Conservation (phyloP, 116 monocot species). For the Phalaenopsis hybrid region DNA sequence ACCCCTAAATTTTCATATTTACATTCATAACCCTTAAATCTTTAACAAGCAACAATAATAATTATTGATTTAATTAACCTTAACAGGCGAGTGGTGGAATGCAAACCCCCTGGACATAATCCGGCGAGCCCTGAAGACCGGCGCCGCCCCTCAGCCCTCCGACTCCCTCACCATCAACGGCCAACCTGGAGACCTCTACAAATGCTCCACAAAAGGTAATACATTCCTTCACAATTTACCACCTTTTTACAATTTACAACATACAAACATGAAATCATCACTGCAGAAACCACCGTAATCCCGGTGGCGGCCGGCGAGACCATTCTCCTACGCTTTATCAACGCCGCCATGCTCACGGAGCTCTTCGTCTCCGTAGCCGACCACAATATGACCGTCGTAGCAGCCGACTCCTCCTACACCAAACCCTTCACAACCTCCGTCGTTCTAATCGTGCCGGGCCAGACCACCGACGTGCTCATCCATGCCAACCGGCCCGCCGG, state of each 20-base stretch:
- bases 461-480: constrained; percentile 54
- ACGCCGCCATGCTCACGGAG: constrained; percentile 46
- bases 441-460: constrained; percentile 47
- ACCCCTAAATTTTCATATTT: no score
- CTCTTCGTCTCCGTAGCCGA: constrained; percentile 55
- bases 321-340: constrained; percentile 54
- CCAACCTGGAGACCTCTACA: constrained; percentile 57
- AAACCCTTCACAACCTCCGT: constrained; percentile 39
- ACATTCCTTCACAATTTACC: not conserved
- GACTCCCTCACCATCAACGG: constrained; percentile 60
- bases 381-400: constrained; percentile 54
- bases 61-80: no score
- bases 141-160: constrained; percentile 41
- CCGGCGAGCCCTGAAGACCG: constrained; percentile 13
- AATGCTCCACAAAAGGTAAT: constrained; percentile 36
- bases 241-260: no score
- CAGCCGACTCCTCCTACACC: constrained; percentile 51
- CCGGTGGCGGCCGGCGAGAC: constrained; percentile 34
- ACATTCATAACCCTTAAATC: no score
- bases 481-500: constrained; percentile 23
- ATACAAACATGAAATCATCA: no score
- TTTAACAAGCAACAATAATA: no score
- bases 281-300: constrained; percentile 15
- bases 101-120: constrained; percentile 9
- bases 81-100: constrained; percentile 28